Base-by-base conservation (phyloP, 345 rosid genomes). In the Lepidium sativum region DNA sequence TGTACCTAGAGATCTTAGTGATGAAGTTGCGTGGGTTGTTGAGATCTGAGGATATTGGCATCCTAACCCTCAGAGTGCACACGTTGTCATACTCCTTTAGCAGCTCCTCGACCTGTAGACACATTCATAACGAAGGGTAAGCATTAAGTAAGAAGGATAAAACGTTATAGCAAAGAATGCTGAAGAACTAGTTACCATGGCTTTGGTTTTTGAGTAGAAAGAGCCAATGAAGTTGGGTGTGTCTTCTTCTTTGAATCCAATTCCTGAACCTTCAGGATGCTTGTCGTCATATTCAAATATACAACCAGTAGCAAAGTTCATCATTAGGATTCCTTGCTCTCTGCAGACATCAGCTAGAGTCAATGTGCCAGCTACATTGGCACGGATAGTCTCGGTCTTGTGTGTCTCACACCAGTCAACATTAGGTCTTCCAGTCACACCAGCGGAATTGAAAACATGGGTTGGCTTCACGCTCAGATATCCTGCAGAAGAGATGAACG, bases 401-500 rank as follows among this genome's bases (percentile, higher is more conserved):
- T 88, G 87, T 53, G 87, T 68, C 63, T 88, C 96, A 52, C 92
- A 88, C 92, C 92, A 85, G 70, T 88, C 96, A 29, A 85, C 89
- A 55, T 88, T 88, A 11, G 91, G 96, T 62, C 89, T 83, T 33
- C 89, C 89, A 2, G 92, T 88, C 35, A 88, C 82, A 23, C 92
- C 96, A 41, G 89, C 96, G 9, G 92, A 83, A 52, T 85, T 88
- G 69, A 88, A 83, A 39, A 88, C 96, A 79, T 88, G 92, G 9
- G 96, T 88, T 34, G 96, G 92, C 75, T 65, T 83, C 29, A 81
- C 79, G 17, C 58, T 78, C 59, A 40, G 63, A 60, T 74, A 72
- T 85, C 92, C 58, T 77, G 81, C 69, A 81, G 48, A 39, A 88
- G 80, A 4, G 82, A 82, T 12, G 89, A 35, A 18, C 96, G 72